Evolutionary conservation across 768 basidiomycete genomes (phyloP).

Genomic region (Hygrocybe coccinea): DNA sequence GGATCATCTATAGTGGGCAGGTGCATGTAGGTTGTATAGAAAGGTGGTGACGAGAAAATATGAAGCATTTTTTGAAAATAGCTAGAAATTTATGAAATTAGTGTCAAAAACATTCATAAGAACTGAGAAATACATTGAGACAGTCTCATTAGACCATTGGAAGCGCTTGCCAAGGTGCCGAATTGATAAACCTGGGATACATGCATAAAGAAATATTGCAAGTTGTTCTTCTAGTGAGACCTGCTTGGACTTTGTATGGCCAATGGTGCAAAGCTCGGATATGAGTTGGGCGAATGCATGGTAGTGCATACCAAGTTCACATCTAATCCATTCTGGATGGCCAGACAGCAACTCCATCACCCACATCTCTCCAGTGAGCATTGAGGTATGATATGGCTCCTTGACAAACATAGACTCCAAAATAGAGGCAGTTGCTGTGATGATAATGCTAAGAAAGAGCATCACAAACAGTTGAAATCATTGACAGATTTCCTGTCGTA

Average conservation of each 20-base stretch:
- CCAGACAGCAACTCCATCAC: constrained; percentile 18
- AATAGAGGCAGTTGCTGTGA: too few relatives aligned
- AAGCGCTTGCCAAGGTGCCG: constrained; percentile 27
- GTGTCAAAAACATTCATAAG: too few relatives aligned
- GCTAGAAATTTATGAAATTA: not conserved
- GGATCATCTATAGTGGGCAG: constrained; percentile 8
- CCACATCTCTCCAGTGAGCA: constrained; percentile 13
- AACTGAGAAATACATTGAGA: constrained; percentile 11
- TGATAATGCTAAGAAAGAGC: too few relatives aligned
- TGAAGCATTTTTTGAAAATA: constrained; percentile 4
- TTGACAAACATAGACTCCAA: too few relatives aligned
- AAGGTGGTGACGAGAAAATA: constrained; percentile 11
- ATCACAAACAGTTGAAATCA: too few relatives aligned
- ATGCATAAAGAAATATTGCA: constrained; percentile 27
- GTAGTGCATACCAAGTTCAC: constrained; percentile 17
- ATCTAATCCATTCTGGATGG: constrained; percentile 13
- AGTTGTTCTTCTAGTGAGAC: constrained; percentile 20
- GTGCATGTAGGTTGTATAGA: constrained; percentile 14
- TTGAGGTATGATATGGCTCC: constrained; percentile 17
- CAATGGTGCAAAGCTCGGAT: not conserved
- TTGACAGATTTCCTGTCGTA: too few relatives aligned
- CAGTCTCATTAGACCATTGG: constrained; percentile 24
- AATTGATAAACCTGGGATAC: constrained; percentile 22
- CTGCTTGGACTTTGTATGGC: not conserved
- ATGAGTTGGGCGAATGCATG: not conserved